Evolutionary conservation across 768 basidiomycete species (phyloP).

Genomic region (Kwoniella sp.): DNA sequence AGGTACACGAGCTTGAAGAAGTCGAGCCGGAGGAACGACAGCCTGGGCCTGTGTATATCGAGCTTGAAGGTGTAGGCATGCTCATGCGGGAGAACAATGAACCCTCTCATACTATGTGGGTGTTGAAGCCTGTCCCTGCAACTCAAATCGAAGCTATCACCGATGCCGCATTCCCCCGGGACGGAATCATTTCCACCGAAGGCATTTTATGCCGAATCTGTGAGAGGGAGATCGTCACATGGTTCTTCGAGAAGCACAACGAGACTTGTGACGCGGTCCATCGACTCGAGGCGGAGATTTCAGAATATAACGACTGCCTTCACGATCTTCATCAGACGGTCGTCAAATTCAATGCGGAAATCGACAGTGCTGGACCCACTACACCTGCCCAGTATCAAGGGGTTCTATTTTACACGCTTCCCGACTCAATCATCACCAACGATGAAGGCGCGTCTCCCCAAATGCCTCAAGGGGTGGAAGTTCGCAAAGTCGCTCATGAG

Average conservation of each 20-base stretch:
- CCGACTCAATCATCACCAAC: constrained; percentile 37
- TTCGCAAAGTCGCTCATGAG: constrained; percentile 59
- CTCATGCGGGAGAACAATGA: constrained; percentile 90
- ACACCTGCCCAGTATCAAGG: constrained; percentile 54
- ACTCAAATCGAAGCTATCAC: constrained; percentile 29
- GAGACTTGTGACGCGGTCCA: constrained; percentile 97
- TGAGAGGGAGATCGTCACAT: constrained; percentile 92
- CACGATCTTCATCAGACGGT: constrained; percentile 82
- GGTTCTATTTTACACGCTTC: constrained; percentile 42
- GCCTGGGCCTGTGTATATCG: constrained; percentile 61
- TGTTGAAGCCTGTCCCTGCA: constrained; percentile 66
- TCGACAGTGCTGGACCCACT: constrained; percentile 65
- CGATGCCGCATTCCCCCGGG: constrained; percentile 64
- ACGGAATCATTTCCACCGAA: constrained; percentile 73
- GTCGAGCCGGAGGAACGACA: constrained; percentile 52
- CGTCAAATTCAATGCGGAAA: constrained; percentile 69
- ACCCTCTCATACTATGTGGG: constrained; percentile 98
- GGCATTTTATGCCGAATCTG: constrained; percentile 95
- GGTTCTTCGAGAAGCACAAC: constrained; percentile 99
- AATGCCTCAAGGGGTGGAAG: constrained; percentile 39
- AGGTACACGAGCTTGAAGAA: constrained; percentile 66
- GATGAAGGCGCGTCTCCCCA: constrained; percentile 26
- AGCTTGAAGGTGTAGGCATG: constrained; percentile 98
- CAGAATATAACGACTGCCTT: constrained; percentile 90
- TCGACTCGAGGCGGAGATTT: constrained; percentile 90